phyloP scores from a whole-genome alignment of 352 stramenopile genomes.

The Globisporangium spinosum region DNA sequence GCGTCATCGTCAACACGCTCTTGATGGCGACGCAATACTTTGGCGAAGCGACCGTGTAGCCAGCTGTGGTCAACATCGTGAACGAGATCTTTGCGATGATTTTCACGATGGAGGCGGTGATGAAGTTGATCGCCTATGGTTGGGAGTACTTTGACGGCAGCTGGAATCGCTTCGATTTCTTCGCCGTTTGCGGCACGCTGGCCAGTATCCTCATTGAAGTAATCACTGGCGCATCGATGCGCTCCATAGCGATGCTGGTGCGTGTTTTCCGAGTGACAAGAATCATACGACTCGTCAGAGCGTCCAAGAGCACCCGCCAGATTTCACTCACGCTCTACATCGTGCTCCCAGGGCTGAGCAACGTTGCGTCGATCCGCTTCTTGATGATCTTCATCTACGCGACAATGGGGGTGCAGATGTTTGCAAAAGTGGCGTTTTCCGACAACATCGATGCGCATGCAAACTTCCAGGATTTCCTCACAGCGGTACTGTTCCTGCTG shows the following conservation, averaged over 20 bases:
- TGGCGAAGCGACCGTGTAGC: constrained; percentile 61
- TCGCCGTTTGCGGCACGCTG: constrained; percentile 66
- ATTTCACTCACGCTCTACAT: constrained; percentile 91
- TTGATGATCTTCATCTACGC: constrained; percentile 94
- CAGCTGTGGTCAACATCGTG: constrained; percentile 48
- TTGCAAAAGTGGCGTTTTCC: constrained; percentile 77
- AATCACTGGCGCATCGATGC: constrained; percentile 50
- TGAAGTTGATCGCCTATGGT: constrained; percentile 85
- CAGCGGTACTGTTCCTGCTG: constrained; percentile 88
- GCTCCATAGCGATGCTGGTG: constrained; percentile 84
- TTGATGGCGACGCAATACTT: constrained; percentile 88
- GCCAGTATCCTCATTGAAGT: constrained; percentile 56
- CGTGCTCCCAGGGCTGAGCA: constrained; percentile 83
- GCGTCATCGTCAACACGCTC: constrained; percentile 89
- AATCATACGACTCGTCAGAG: constrained; percentile 79
- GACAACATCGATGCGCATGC: constrained; percentile 80
- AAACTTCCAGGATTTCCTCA: constrained; percentile 92
- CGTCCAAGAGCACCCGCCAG: constrained; percentile 84
- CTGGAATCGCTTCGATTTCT: constrained; percentile 91
- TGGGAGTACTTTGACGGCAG: constrained; percentile 78
- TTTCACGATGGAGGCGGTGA: constrained; percentile 84
- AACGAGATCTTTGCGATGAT: constrained; percentile 88
- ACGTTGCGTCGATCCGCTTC: constrained; percentile 90
- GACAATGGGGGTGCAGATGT: constrained; percentile 91
- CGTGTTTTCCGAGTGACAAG: constrained; percentile 89